Base-by-base conservation (phyloP, 306 rosid genomes). In the Rubus idaeus region DNA sequence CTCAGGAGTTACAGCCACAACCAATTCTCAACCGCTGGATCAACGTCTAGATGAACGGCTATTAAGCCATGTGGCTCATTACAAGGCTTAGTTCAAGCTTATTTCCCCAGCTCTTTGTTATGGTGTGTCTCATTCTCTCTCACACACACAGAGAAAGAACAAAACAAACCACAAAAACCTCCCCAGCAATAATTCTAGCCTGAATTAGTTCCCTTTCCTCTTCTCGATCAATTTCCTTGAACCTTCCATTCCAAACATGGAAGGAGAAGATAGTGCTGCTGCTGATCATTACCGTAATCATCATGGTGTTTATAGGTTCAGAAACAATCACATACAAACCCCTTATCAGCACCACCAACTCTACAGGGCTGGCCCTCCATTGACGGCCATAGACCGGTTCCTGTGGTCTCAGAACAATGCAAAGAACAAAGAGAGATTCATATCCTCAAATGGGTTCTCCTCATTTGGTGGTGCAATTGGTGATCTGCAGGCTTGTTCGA, bases 301-400 rank as follows among this genome's bases (percentile, higher is more conserved):
- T 44, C 71, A 68, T 49, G 44, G 58, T 26, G 58, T 70, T 79
- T 64, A 74, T 74, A 57, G 75, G 3, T 26, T 58, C 73, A 39
- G 7, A n/a, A 66, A 57, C 46, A 39, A 30, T n/a, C 16, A 41
- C 70, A 65, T 65, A 65, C 49, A 65, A 65, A 18, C 70, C 52
- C 61, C 11, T 63, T 62, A 49, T 64, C 79, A 6, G 0, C 75
- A 76, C 23, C 76, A 68, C 63, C 68, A 20, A 4, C 71, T 65
- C 10, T 40, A 8, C 65, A 37, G 72, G 30, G 57, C 80, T 17
- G 89, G 89, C 35, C 88, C 87, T 20, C 94, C 94, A 44, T 77
- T 86, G 55, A 83, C 85, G 44, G 89, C 97, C 82, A 92, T 92
- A 77, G 92, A 92, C 6, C 83, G 90, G 80, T 92, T 92, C 83